Evolutionary conservation across 352 stramenopile genomes (phyloP), one percentile per base, ranked within the genome.

Genomic region (Phytophthora cajani): DNA sequence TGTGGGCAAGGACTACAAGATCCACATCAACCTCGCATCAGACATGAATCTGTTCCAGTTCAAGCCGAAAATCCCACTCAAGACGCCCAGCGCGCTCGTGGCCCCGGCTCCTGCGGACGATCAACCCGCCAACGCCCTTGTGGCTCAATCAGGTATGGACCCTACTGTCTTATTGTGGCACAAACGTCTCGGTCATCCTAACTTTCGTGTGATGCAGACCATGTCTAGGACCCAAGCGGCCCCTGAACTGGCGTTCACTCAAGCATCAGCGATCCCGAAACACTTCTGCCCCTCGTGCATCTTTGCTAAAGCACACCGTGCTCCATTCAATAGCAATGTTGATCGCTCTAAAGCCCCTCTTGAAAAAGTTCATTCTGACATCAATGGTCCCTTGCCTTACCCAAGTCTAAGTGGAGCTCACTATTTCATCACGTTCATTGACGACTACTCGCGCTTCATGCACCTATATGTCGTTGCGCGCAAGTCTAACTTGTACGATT

Each of bases 91-190:
- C 16, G 36, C 40, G 19, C 42, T 57, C 38, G 30, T 68, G 40
- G 27, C 27, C 27, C 27, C 27, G 1, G 1, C 1, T 8, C 3
- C 36, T 56, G 36, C 27, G 40, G 51, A 67, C 36, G 8, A 17
- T 55, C 11, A 46, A 21, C 25, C 51, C 40, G 17, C 61, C 38
- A 57, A 56, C 5, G 51, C 62, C 52, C 27, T 68, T 6, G 62
- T 57, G 52, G 27, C 40, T 32, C 27, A 58, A 57, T 12, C 42
- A 68, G 52, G 51, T 67, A 62, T 68, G 62, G 52, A 58, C n/a
- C 19, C 53, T 17, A 38, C 3, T 67, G 50, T 38, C 2, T 61
- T 67, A 38, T 16, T 61, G 17, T 61, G 60, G 23, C 38, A 67
- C 11, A 56, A 67, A 61, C 25, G 40, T 50, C 36, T 67, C 10